phyloP scores from a whole-genome alignment of 106 monocot species.

The Dendrobium catenatum region DNA sequence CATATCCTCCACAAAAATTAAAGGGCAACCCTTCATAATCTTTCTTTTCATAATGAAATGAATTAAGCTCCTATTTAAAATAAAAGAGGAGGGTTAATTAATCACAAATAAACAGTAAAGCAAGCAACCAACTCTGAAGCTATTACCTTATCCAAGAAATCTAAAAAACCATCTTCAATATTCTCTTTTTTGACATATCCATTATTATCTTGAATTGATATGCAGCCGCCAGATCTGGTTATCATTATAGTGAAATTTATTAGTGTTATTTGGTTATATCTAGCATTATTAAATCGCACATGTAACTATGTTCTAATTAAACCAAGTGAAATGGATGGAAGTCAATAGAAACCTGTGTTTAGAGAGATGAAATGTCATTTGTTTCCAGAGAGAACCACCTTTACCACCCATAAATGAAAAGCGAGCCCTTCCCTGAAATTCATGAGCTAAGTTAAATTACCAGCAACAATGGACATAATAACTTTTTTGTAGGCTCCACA shows the following conservation, averaged over 20 bases:
- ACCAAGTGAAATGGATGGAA: neutral
- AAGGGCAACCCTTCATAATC: constrained; percentile 84
- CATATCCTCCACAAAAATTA: constrained; percentile 86
- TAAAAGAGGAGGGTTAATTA: neutral
- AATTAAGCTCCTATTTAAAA: constrained; percentile 57
- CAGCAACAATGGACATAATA: neutral
- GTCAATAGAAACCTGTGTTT: constrained; percentile 43
- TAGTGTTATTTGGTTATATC: neutral
- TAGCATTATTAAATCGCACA: neutral
- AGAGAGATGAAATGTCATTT: constrained; percentile 61
- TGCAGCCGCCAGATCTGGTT: constrained; percentile 47
- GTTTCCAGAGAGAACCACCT: constrained; percentile 87
- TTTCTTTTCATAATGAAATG: constrained; percentile 63
- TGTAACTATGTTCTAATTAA: neutral
- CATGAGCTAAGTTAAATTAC: no score
- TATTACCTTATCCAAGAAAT: constrained; percentile 65
- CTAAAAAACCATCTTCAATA: constrained; percentile 62
- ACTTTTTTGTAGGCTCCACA: neutral
- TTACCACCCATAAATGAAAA: constrained; percentile 97
- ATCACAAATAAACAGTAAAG: neutral
- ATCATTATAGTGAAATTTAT: constrained; percentile 14
- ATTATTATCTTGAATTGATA: constrained; percentile 45
- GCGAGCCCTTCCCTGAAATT: constrained; percentile 70
- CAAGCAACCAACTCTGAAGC: neutral
- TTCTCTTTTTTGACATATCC: constrained; percentile 34